Percentiles rank a stretch among this genome's conserved stretches.
These are phyloP conservation scores for Alternaria sp. DNA, from an alignment of 2,329 filamentous ascomycete species.

Conservation along the genomic window DNA sequence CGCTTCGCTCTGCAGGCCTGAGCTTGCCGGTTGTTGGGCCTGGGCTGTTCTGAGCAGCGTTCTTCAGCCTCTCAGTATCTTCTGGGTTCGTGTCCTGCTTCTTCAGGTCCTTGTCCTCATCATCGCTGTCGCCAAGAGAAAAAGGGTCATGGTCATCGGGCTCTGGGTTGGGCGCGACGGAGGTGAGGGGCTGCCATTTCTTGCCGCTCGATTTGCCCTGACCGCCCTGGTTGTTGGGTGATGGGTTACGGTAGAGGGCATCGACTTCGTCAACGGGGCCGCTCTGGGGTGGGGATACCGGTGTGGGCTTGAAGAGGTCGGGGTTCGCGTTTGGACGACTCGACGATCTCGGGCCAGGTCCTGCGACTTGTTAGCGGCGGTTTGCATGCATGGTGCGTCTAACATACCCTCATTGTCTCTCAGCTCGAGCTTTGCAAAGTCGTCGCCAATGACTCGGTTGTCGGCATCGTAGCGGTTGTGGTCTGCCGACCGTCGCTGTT, in stretches of 20 bases:
- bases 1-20: conserved; percentile 52
- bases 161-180: conserved; percentile 84
- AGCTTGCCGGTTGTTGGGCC: conserved; percentile 38
- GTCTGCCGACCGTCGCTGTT: conserved; percentile 76
- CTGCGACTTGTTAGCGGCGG: conserved; percentile 31
- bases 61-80: conserved; percentile 61
- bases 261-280: conserved; percentile 82
- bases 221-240: conserved; percentile 42
- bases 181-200: conserved; percentile 96
- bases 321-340: conserved; percentile 77
- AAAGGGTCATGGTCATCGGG: conserved; percentile 90
- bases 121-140: conserved; percentile 93
- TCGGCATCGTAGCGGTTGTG: conserved; percentile 95
- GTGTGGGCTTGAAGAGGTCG: conserved; percentile 78
- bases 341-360: conserved; percentile 63
- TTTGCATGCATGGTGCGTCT: neutral
- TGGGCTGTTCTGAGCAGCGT: conserved; percentile 54
- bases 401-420: conserved; percentile 66
- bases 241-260: conserved; percentile 69
- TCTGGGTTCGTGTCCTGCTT: conserved; percentile 67
- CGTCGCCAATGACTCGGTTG: conserved; percentile 86
- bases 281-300: conserved; percentile 61
- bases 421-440: conserved; percentile 76
- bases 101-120: conserved; percentile 76
- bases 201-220: conserved; percentile 69